phyloP scores from a whole-genome alignment of 1,284 basidiomycete genomes.

The Melanopsichium pennsylvanicum region DNA sequence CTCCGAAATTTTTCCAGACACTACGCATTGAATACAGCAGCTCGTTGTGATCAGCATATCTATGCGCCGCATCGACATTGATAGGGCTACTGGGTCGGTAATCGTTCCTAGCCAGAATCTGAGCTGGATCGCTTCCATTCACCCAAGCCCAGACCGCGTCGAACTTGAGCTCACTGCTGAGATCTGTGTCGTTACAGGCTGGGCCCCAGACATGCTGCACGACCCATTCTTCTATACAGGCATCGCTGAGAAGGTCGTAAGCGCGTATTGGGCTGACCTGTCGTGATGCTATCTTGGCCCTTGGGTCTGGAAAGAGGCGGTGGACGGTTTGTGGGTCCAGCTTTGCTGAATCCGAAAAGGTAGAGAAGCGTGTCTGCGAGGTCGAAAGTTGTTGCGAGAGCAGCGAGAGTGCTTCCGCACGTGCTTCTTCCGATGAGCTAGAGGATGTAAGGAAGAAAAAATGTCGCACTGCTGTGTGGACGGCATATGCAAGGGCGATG shows the following conservation, averaged over 20 bases:
- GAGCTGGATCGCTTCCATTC: constrained; percentile 38
- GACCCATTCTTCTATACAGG: constrained; percentile 34
- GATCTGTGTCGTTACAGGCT: constrained; percentile 16
- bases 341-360: too few relatives aligned
- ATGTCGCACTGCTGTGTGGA: background rate
- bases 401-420: too few relatives aligned
- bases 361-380: too few relatives aligned
- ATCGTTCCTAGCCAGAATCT: constrained; percentile 27
- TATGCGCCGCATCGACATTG: constrained; percentile 33
- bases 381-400: too few relatives aligned
- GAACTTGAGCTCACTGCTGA: constrained; percentile 20
- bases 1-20: constrained; percentile 10
- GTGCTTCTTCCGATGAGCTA: too few relatives aligned
- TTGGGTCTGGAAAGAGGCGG: too few relatives aligned
- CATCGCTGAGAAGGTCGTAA: constrained; percentile 35
- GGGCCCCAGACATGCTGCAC: constrained; percentile 26
- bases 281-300: too few relatives aligned
- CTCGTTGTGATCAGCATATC: constrained; percentile 48
- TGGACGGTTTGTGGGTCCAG: constrained; percentile 7
- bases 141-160: constrained; percentile 45
- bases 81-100: constrained; percentile 21
- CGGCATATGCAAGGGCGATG: constrained; percentile 2
- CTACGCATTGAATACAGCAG: constrained; percentile 44
- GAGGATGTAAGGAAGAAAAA: too few relatives aligned
- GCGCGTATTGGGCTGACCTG: constrained; percentile 12